A percentile compares a stretch with the other conserved stretches of the same genome.
phyloP scores from a whole-genome alignment of 2,329 filamentous ascomycete species.

The Nemania sp. region DNA sequence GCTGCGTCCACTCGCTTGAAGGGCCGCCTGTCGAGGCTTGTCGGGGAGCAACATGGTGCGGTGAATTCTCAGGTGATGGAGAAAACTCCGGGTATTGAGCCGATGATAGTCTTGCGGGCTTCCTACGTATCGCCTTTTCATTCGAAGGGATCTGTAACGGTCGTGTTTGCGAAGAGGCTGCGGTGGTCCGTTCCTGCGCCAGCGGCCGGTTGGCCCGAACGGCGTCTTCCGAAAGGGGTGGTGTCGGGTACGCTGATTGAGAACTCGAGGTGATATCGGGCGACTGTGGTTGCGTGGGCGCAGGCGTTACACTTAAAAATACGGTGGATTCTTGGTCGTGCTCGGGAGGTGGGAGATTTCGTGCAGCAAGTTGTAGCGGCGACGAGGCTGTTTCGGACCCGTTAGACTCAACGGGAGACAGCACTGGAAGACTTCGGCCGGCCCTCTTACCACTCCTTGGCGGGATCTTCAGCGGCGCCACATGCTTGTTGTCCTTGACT shows the following conservation, averaged over 20 bases:
- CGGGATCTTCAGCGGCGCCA: conserved; percentile 61
- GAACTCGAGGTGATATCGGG: conserved; percentile 16
- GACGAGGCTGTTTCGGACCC: conserved; percentile 44
- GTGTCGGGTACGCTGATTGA: conserved; percentile 43
- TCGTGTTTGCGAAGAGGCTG: conserved; percentile 24
- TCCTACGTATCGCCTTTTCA: conserved; percentile 51
- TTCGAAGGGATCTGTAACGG: conserved; percentile 36
- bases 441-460: conserved; percentile 54
- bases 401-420: conserved; percentile 42
- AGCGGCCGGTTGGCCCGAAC: conserved; percentile 22
- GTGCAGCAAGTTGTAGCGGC: conserved; percentile 17
- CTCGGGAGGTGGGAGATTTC: conserved; percentile 10
- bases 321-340: conserved; percentile 12
- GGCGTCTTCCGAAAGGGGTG: conserved; percentile 43
- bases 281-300: conserved; percentile 31
- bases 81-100: conserved; percentile 41
- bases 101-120: conserved; percentile 43
- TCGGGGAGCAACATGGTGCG: conserved; percentile 36
- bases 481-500: conserved; percentile 62
- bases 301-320: conserved; percentile 33
- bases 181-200: conserved; percentile 5
- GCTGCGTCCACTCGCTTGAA: conserved; percentile 52
- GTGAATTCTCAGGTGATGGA: conserved; percentile 44
- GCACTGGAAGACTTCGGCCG: conserved; percentile 31
- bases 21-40: conserved; percentile 25